A percentile compares a stretch with the other conserved stretches of the same genome.
Conservation (phyloP, 495 filamentous ascomycete genomes). For the Aspergillus campestris region DNA sequence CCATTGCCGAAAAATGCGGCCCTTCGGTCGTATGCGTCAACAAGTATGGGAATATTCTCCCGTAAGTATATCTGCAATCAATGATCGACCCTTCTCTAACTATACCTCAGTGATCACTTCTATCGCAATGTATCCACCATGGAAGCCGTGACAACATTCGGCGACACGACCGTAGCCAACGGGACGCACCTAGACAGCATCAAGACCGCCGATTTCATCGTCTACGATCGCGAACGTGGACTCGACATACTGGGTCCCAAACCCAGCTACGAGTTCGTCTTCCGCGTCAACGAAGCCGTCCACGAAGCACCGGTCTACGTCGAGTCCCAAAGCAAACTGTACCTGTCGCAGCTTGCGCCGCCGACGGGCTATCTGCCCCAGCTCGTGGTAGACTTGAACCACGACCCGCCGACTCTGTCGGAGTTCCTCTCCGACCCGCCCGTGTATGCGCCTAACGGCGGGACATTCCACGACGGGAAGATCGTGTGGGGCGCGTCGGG, state of each 20-base stretch:
- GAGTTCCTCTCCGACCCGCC: constrained; percentile 26
- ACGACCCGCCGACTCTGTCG: constrained; percentile 23
- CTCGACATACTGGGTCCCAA: constrained; percentile 26
- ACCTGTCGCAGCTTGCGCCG: constrained; percentile 22
- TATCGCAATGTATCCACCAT: constrained; percentile 13
- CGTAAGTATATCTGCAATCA: constrained; percentile 3
- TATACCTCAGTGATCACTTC: constrained; percentile 16
- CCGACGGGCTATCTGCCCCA: constrained; percentile 19
- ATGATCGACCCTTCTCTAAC: constrained; percentile 6
- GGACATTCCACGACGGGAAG: constrained; percentile 17
- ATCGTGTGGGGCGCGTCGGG: constrained; percentile 20
- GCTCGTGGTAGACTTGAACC: constrained; percentile 26
- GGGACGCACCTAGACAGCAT: constrained; percentile 19
- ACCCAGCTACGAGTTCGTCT: constrained; percentile 20
- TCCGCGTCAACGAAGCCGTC: constrained; percentile 20
- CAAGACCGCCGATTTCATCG: constrained; percentile 24
- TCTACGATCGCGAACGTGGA: constrained; percentile 26
- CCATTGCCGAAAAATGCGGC: constrained; percentile 7
- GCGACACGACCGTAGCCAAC: constrained; percentile 18
- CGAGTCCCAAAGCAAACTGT: constrained; percentile 25
- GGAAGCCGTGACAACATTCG: constrained; percentile 9
- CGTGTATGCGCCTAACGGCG: constrained; percentile 26
- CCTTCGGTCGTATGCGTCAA: constrained; percentile 19
- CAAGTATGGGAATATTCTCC: constrained; percentile 14
- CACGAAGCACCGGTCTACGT: constrained; percentile 39